Percentiles rank a stretch among this genome's conserved stretches.
These are phyloP conservation scores for Candida silvicultrix DNA, from an alignment of 805 yeast species.

Conservation along the genomic window DNA sequence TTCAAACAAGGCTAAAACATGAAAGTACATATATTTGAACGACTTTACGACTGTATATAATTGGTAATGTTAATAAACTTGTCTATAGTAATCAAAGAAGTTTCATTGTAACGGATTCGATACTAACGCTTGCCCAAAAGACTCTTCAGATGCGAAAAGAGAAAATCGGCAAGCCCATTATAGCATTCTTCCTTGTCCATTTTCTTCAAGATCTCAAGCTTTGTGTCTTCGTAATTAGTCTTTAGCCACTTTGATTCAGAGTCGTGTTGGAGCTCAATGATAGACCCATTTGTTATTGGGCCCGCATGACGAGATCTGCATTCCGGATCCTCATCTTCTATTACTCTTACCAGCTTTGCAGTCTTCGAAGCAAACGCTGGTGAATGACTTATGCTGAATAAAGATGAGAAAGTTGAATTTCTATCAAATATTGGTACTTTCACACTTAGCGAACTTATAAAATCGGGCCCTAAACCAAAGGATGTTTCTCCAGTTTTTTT, in stretches of 20 bases:
- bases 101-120: neutral
- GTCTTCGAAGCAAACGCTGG: conserved; percentile 43
- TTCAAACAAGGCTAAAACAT: neutral
- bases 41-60: neutral
- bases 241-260: conserved; percentile 28
- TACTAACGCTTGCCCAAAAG: conserved; percentile 25
- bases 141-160: conserved; percentile 50
- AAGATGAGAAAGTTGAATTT: conserved; percentile 14
- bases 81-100: too few relatives aligned
- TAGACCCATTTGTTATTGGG: conserved; percentile 41
- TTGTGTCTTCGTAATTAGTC: conserved; percentile 37
- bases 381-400: conserved; percentile 38
- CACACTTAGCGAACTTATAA: conserved; percentile 17
- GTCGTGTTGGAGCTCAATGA: conserved; percentile 23
- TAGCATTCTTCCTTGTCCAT: conserved; percentile 36
- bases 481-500: conserved; percentile 25
- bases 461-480: conserved; percentile 26
- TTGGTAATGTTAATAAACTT: too few relatives aligned
- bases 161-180: conserved; percentile 39
- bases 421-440: conserved; percentile 20
- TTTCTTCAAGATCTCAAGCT: conserved; percentile 35
- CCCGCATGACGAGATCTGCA: conserved; percentile 41
- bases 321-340: conserved; percentile 35
- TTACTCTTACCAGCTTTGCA: conserved; percentile 35
- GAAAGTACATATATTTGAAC: neutral